Evolutionary conservation across 2,329 filamentous ascomycete species (phyloP).

Genomic region (Alternaria sp.): DNA sequence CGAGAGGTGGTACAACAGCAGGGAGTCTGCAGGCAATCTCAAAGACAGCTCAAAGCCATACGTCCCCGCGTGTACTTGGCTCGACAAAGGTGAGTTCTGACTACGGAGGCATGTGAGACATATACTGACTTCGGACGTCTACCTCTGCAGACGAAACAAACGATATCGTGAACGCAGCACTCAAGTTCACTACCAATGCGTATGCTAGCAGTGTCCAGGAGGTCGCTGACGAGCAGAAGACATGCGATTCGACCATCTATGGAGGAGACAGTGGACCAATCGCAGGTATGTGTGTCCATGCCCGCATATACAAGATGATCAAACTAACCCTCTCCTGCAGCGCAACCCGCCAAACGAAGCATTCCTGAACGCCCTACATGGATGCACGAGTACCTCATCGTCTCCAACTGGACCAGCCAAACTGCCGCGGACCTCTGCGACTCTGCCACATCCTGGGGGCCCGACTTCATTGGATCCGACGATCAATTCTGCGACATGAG

Average conservation of each 20-base stretch:
- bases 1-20: slow-evolving; percentile 10
- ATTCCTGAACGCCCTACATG: background rate
- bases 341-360: background rate
- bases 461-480: background rate
- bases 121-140: no score
- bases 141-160: slow-evolving; percentile 10
- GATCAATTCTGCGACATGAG: background rate
- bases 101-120: no score
- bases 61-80: slow-evolving; percentile 17
- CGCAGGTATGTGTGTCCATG: background rate
- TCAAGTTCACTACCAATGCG: slow-evolving; percentile 11
- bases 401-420: background rate
- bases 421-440: background rate
- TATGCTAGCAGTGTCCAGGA: slow-evolving; percentile 12
- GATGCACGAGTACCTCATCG: background rate
- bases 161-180: slow-evolving; percentile 3
- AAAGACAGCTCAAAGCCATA: background rate
- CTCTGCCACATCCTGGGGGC: background rate
- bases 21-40: slow-evolving; percentile 2
- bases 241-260: slow-evolving; percentile 6
- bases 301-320: no score
- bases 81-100: slow-evolving; percentile 2
- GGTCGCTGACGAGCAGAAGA: background rate
- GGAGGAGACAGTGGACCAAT: slow-evolving; percentile 2
- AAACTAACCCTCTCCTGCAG: background rate